Conservation (phyloP, 306 rosid genomes). For the Prunus kanzakura region DNA sequence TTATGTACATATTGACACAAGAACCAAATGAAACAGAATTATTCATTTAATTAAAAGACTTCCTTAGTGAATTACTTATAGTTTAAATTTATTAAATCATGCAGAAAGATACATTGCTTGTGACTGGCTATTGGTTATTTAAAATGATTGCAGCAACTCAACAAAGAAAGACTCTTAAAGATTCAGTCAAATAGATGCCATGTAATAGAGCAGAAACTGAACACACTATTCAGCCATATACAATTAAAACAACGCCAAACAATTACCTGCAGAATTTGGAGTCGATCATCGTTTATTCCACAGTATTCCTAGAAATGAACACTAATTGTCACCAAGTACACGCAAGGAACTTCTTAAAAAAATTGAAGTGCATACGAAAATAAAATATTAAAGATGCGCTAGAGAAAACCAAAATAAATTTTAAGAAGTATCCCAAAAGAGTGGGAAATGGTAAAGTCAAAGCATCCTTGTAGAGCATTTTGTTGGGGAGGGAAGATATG, state of each 20-base stretch:
- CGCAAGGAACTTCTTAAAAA: not conserved
- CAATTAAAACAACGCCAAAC: slow-evolving; percentile 11
- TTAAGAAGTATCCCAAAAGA: slow-evolving; percentile 1
- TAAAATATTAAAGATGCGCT: not conserved
- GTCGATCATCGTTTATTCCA: slow-evolving; percentile 50
- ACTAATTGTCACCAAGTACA: slow-evolving; percentile 13
- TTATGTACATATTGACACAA: not conserved
- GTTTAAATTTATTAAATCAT: not conserved
- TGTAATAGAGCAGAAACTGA: not conserved
- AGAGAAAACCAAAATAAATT: not conserved
- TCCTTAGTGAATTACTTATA: not conserved
- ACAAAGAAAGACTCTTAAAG: not conserved
- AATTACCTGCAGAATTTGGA: slow-evolving; percentile 63
- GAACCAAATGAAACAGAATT: not conserved
- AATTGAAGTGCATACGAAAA: slow-evolving; percentile 10
- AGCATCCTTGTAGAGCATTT: not conserved
- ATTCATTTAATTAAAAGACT: not conserved
- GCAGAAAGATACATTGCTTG: not conserved
- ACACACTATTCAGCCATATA: not conserved
- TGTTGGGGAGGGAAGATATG: not conserved
- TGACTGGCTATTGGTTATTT: not conserved
- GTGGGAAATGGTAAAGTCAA: not conserved
- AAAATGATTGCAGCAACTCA: not conserved
- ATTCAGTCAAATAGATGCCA: not conserved
- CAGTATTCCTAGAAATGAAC: slow-evolving; percentile 58